Evolutionary conservation across 2,329 filamentous ascomycete species (phyloP), one percentile per base, ranked within the genome.

Genomic region (Alternaria tenuissima): DNA sequence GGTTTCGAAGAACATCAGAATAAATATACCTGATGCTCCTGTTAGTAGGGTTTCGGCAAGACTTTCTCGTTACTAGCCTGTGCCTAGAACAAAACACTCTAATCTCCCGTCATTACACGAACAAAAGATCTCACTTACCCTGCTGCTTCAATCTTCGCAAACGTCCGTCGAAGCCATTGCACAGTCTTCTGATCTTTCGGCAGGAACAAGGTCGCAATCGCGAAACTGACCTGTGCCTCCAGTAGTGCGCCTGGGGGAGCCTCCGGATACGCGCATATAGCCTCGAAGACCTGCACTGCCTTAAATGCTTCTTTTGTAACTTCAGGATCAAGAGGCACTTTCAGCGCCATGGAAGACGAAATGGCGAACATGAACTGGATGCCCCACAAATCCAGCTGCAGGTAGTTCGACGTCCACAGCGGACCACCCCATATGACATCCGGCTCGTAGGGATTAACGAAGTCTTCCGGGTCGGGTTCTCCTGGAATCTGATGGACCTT

Each of bases 351-450:
- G 4, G 88, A 85, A 2, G 89, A 86, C 69, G 95, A 91, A 67
- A 90, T 89, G 66, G 88, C 88, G 78, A 93, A 93, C 89, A 97
- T 92, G 59, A 95, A 83, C 48, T 90, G 85, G 24, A 94, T 87
- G 7, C 90, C 90, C 75, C 92, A 88, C 82, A 92, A 92, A 73
- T 97, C 93, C 60, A 93, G 86, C 57, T 85, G 83, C 16, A 93
- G 82, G 49, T 91, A 86, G 63, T 96, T 97, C 47, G 91, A 88
- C 11, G 88, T 84, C 80, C 91, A 94, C 2, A 93, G 76, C 0
- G 89, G 88, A 0, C 85, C 88, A n/a, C 85, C 81, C 76, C 63
- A 78, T 18, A 91, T 92, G 3, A 97, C 81, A 6, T 89, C 87
- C 0, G 88, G 87, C 47, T 87, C 83, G 67, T 90, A 93, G 0